Evolutionary conservation across 345 rosid genomes (phyloP), one percentile per base, ranked within the genome.

Genomic region (Populus ilicifolia): DNA sequence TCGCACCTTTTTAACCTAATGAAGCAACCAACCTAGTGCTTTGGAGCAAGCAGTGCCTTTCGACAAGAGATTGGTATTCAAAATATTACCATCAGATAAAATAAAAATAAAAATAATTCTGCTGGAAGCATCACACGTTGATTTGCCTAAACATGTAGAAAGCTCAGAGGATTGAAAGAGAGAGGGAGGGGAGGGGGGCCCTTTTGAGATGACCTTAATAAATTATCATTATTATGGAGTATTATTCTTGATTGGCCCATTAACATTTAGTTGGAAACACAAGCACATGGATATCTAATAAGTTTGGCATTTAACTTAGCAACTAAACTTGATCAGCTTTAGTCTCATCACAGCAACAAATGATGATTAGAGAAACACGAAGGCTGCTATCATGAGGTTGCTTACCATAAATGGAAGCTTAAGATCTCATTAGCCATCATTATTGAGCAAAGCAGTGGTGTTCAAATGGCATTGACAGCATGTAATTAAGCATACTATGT

Each of bases 251-350:
- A 85, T 82, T 78, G 83, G 74, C 82, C 86, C 81, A 75, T 80
- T 85, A 66, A 77, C 71, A 38, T 68, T 21, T 71, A 75, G 73
- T 50, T 78, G 75, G 83, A 73, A 86, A 81, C 89, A 84, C 50
- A 78, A 76, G 88, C 89, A 81, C 89, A 88, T 86, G 85, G 75
- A 80, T 54, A 38, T 67, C 80, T 75, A 70, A 78, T 71, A 71
- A 75, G 78, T 78, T 75, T 70, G 21, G 9, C 38, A 56, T 77
- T 82, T 84, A 82, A 84, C 79, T 78, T 81, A 82, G 64, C 73
- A 71, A 64, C 83, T 78, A 43, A 43, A 43, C 43, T 38, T 38
- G 27, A 25, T 30, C 16, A 67, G 44, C 71, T 69, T 71, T 81
- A 74, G 83, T 88, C 82, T 63, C 79, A 78, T 86, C 86, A 81